phyloP scores from a whole-genome alignment of 179 eudicot genomes.

The Silene vulgaris region DNA sequence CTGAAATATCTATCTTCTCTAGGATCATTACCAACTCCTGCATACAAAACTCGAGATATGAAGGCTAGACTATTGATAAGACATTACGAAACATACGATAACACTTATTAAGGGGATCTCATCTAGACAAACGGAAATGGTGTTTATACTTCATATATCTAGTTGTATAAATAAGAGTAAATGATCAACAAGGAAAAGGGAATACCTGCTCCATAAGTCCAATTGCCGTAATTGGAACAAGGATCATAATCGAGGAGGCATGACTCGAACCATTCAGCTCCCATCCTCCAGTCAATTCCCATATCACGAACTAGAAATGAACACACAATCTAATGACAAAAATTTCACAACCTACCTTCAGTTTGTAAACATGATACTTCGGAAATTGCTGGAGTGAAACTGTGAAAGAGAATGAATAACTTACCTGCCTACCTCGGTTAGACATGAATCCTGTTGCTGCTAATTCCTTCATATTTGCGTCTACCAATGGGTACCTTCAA shows the following conservation, averaged over 20 bases:
- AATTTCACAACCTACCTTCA: conserved; percentile 9
- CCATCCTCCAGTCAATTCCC: conserved; percentile 98
- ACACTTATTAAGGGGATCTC: too few species aligned
- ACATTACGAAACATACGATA: background rate
- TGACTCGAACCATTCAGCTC: conserved; percentile 97
- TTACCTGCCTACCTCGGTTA: conserved; percentile 90
- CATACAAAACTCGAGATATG: background rate
- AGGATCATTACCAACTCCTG: conserved; percentile 96
- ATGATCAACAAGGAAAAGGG: background rate
- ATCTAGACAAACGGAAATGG: too few species aligned
- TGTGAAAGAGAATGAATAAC: background rate
- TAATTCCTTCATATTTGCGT: conserved; percentile 89
- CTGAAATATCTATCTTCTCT: conserved; percentile 95
- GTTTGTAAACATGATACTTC: background rate
- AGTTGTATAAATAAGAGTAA: too few species aligned
- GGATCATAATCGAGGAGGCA: conserved; percentile 95
- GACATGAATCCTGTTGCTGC: conserved; percentile 89
- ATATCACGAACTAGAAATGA: conserved; percentile 93
- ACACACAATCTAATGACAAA: conserved; percentile 64
- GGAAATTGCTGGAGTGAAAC: background rate
- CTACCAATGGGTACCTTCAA: conserved; percentile 75
- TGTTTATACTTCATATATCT: too few species aligned
- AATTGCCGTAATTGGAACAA: conserved; percentile 89
- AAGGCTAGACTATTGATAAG: background rate
- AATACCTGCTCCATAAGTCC: conserved; percentile 98